phyloP scores from a whole-genome alignment of 2,329 filamentous ascomycete genomes.

The Aureobasidium vineae region DNA sequence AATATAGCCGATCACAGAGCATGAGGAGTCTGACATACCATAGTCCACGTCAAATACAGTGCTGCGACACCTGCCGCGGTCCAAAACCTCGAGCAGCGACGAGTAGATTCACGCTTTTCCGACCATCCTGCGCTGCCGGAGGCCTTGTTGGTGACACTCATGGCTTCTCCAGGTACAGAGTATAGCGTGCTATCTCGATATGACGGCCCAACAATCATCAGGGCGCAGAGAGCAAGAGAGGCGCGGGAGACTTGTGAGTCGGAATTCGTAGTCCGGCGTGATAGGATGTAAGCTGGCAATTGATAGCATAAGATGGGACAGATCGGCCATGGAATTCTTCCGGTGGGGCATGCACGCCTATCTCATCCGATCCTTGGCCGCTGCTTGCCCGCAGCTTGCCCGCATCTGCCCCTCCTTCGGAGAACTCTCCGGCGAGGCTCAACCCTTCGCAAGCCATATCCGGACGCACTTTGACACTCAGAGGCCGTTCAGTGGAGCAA shows the following conservation, averaged over 20 bases:
- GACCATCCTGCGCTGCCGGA: not conserved
- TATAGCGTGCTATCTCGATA: too few species aligned
- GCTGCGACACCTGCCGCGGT: not conserved
- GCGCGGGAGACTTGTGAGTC: not conserved
- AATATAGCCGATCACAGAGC: rapidly evolving
- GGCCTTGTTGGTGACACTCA: not conserved
- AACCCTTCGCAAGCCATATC: not conserved
- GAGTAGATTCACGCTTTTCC: not conserved
- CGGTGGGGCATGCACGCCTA: not conserved
- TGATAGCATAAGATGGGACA: not conserved
- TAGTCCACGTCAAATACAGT: slow-evolving; percentile 3
- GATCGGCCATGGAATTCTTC: not conserved
- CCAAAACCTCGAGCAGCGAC: not conserved
- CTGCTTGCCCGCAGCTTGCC: slow-evolving; percentile 12
- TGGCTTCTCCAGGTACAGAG: not conserved
- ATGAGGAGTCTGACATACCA: not conserved
- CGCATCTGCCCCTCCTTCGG: not conserved
- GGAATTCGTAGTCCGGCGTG: too few species aligned
- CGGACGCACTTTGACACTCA: too few species aligned
- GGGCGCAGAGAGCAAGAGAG: not conserved
- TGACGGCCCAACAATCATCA: too few species aligned
- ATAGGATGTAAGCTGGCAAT: too few species aligned
- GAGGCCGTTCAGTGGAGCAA: too few species aligned
- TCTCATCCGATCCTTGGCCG: not conserved
- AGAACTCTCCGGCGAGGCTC: not conserved